phyloP scores from a whole-genome alignment of 371 early-diverging fungal genomes.

The Mortierella sp. region DNA sequence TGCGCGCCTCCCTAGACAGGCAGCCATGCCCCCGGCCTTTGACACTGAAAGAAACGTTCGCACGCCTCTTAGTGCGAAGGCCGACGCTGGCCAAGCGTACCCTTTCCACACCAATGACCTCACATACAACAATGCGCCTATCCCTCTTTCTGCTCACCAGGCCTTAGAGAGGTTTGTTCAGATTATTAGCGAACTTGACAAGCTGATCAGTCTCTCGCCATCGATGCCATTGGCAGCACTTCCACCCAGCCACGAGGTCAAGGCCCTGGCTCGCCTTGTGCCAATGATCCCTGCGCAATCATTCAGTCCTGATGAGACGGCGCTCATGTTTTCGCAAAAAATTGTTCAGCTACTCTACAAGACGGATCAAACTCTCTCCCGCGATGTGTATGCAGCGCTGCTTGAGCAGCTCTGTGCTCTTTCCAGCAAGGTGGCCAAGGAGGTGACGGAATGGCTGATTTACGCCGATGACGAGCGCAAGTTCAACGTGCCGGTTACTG shows the following conservation, averaged over 20 bases:
- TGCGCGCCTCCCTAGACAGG: conserved; percentile 37
- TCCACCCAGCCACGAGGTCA: conserved; percentile 84
- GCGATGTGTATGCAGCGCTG: conserved; percentile 85
- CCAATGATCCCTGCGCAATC: conserved; percentile 71
- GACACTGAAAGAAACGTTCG: conserved; percentile 43
- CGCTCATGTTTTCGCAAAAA: conserved; percentile 86
- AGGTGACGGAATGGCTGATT: conserved; percentile 92
- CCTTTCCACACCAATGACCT: conserved; percentile 51
- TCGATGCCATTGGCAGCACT: conserved; percentile 69
- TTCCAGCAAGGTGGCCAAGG: conserved; percentile 79
- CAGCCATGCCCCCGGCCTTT: conserved; percentile 34
- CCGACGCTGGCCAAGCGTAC: conserved; percentile 53
- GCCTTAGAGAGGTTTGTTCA: conserved; percentile 75
- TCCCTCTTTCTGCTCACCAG: conserved; percentile 63
- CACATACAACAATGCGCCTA: conserved; percentile 45
- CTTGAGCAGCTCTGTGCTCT: conserved; percentile 84
- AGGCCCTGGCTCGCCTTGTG: conserved; percentile 77
- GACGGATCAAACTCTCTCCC: conserved; percentile 75
- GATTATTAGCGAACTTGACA: conserved; percentile 81
- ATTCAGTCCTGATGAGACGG: conserved; percentile 79
- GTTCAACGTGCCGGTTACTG: conserved; percentile 84
- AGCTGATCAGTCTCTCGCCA: conserved; percentile 65
- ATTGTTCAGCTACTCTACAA: conserved; percentile 86
- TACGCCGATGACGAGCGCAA: conserved; percentile 95
- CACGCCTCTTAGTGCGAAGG: conserved; percentile 50